Evolutionary conservation across 176 grass and related monocot genomes (phyloP).

Genomic region (Elaeis guineensis): DNA sequence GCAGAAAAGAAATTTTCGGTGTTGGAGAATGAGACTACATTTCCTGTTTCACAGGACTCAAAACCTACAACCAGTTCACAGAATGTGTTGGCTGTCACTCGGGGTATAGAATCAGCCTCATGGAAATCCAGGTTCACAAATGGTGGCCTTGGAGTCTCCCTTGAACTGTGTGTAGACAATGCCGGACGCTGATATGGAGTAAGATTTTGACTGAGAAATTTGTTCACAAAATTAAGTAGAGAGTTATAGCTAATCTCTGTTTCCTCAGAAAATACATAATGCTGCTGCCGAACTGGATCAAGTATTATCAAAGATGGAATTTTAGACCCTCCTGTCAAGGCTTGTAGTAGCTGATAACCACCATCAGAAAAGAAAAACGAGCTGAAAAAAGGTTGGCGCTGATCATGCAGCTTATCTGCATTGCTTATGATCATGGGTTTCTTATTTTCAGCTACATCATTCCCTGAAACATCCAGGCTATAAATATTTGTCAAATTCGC

Average conservation of each 20-base stretch:
- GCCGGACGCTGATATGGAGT: conserved; percentile 41
- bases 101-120: conserved; percentile 80
- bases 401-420: conserved; percentile 7
- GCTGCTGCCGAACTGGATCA: conserved; percentile 57
- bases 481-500: conserved; percentile 5
- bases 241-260: conserved; percentile 46
- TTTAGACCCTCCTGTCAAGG: conserved; percentile 64
- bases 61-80: conserved; percentile 65
- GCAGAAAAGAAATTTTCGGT: conserved; percentile 29
- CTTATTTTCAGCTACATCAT: conserved; percentile 10
- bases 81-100: conserved; percentile 49
- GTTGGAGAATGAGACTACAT: conserved; percentile 21
- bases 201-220: conserved; percentile 65
- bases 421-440: conserved; percentile 22
- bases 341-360: conserved; percentile 54
- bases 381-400: conserved; percentile 38
- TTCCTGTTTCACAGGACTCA: conserved; percentile 37
- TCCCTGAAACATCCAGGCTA: no score
- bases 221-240: conserved; percentile 60
- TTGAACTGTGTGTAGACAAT: conserved; percentile 29
- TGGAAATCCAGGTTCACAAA: conserved; percentile 84
- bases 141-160: conserved; percentile 70
- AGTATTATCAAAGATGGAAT: conserved; percentile 82
- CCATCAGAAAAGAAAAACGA: conserved; percentile 81
- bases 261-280: conserved; percentile 61